Conservation (phyloP, 1,139 yeast species). For the Saccharomyces hybrid region DNA sequence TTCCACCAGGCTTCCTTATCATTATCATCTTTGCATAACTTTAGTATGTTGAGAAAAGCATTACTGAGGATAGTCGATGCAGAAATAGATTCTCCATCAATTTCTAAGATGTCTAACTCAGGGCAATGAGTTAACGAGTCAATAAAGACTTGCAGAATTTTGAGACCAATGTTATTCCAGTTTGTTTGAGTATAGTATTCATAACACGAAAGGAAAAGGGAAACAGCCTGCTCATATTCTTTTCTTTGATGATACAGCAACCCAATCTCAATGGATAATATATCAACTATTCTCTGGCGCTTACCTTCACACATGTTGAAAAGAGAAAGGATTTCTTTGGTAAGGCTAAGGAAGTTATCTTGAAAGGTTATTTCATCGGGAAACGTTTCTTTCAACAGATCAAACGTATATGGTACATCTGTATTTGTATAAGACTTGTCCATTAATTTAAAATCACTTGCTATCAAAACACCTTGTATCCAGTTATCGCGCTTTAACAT, state of each 20-base stretch:
- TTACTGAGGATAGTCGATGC: slow-evolving; percentile 24
- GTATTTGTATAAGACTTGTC: slow-evolving; percentile 11
- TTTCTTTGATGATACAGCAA: slow-evolving; percentile 52
- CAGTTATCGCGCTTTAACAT: slow-evolving; percentile 27
- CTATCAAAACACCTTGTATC: slow-evolving; percentile 22
- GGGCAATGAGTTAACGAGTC: slow-evolving; percentile 48
- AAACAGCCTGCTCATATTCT: slow-evolving; percentile 53
- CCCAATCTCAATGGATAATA: slow-evolving; percentile 74
- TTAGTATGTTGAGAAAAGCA: slow-evolving; percentile 26
- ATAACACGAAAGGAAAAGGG: slow-evolving; percentile 59
- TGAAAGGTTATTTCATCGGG: slow-evolving; percentile 30
- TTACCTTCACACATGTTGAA: slow-evolving; percentile 17
- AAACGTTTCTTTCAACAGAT: slow-evolving; percentile 22
- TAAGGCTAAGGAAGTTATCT: slow-evolving; percentile 20
- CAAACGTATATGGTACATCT: slow-evolving; percentile 9
- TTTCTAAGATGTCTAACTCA: slow-evolving; percentile 14
- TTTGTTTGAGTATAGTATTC: slow-evolving; percentile 58
- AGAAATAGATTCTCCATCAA: slow-evolving; percentile 25
- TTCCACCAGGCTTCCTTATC: slow-evolving; percentile 25
- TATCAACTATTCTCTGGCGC: slow-evolving; percentile 56
- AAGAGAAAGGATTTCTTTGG: slow-evolving; percentile 20
- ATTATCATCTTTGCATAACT: slow-evolving; percentile 12
- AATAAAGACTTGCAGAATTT: slow-evolving; percentile 56
- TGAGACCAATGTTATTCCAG: slow-evolving; percentile 67
- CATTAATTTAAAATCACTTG: slow-evolving; percentile 13